These are phyloP conservation scores for Pleurotus cornucopiae DNA, from an alignment of 768 basidiomycete species.

Conservation along the genomic window DNA sequence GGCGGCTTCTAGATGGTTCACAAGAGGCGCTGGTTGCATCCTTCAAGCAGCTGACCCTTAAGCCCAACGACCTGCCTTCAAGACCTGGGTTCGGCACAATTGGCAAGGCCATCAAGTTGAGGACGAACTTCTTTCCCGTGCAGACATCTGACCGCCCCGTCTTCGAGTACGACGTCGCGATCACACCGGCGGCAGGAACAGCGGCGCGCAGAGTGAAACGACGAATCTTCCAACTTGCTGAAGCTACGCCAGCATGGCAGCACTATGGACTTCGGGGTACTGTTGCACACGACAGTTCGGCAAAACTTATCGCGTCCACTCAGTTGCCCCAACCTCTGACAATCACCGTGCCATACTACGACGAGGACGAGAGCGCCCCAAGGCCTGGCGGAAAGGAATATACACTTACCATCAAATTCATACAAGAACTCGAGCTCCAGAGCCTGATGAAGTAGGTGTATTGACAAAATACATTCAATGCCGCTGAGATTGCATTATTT, in stretches of 20 bases:
- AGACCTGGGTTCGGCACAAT: constrained; percentile 54
- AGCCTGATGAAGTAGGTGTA: constrained; percentile 33
- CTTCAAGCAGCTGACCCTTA: constrained; percentile 27
- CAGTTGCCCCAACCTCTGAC: constrained; percentile 40
- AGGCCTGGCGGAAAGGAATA: constrained; percentile 43
- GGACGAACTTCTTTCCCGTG: constrained; percentile 69
- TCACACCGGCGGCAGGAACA: constrained; percentile 46
- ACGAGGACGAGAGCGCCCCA: constrained; percentile 47
- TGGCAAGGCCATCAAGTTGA: constrained; percentile 45
- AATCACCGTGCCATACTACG: constrained; percentile 41
- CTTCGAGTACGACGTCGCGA: constrained; percentile 60
- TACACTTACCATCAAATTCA: constrained; percentile 37
- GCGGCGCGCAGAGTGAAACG: constrained; percentile 49
- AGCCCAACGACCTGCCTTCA: constrained; percentile 43
- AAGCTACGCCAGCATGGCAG: constrained; percentile 44
- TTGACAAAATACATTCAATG: constrained; percentile 18
- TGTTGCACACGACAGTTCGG: constrained; percentile 54
- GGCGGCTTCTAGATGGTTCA: constrained; percentile 35
- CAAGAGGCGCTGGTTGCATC: constrained; percentile 37
- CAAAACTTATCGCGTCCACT: constrained; percentile 46
- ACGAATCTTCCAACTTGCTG: constrained; percentile 62
- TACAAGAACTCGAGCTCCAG: constrained; percentile 49
- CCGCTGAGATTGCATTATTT: constrained; percentile 11
- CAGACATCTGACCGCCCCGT: constrained; percentile 42
- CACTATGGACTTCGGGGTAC: constrained; percentile 42